Evolutionary conservation across 345 rosid species (phyloP).

Genomic region (Xanthoceras sorbifolium): DNA sequence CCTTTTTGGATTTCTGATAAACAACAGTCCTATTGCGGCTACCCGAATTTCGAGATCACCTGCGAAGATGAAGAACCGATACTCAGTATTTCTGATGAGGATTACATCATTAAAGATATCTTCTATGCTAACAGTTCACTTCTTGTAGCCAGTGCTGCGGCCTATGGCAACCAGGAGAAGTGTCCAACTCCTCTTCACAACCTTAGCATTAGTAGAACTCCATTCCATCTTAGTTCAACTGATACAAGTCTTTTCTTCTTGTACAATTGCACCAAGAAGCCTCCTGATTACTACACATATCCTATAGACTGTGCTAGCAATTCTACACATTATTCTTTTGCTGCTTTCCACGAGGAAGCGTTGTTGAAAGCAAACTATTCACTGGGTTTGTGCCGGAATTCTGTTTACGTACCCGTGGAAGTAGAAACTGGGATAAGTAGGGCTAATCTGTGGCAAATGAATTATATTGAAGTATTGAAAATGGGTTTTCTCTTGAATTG

Average conservation of each 20-base stretch:
- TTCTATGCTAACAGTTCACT: constrained; percentile 35
- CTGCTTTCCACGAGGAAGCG: constrained; percentile 28
- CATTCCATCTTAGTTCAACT: constrained; percentile 35
- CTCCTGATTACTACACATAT: background rate
- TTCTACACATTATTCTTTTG: constrained; percentile 36
- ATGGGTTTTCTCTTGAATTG: constrained; percentile 54
- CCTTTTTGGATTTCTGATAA: constrained; percentile 49
- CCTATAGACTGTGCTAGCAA: constrained; percentile 38
- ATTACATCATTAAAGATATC: constrained; percentile 46
- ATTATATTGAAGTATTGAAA: constrained; percentile 42
- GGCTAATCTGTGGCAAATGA: background rate
- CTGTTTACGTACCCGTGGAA: constrained; percentile 33
- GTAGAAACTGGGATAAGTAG: constrained; percentile 2
- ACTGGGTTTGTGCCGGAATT: constrained; percentile 30
- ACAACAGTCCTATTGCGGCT: constrained; percentile 56
- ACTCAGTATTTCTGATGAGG: constrained; percentile 44
- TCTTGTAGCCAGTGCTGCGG: constrained; percentile 38
- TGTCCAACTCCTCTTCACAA: constrained; percentile 49
- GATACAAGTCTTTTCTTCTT: constrained; percentile 35
- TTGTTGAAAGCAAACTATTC: background rate
- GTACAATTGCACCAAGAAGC: constrained; percentile 44
- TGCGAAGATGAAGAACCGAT: constrained; percentile 41
- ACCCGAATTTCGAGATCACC: constrained; percentile 44
- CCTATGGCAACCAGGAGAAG: constrained; percentile 15
- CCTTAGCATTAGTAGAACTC: constrained; percentile 47